Percentiles rank a stretch among this genome's conserved stretches.
Evolutionary conservation across 2,329 filamentous ascomycete genomes (phyloP).

Genomic region (Elsinoe fawcettii): DNA sequence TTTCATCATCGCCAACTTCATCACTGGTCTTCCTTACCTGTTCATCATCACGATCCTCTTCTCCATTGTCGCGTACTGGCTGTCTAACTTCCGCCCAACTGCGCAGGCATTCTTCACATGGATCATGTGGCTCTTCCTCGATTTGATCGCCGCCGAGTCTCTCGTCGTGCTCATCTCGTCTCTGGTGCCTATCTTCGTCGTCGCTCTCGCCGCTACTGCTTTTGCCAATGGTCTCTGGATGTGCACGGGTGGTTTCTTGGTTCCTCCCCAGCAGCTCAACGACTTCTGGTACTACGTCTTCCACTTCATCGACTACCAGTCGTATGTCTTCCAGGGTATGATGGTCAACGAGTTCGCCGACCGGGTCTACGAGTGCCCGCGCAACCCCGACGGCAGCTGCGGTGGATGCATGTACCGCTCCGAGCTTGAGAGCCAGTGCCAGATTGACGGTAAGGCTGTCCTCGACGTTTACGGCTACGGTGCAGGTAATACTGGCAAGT

Average conservation of each 20-base stretch:
- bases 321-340: constrained; percentile 84
- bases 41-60: constrained; percentile 69
- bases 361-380: constrained; percentile 54
- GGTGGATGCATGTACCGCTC: constrained; percentile 62
- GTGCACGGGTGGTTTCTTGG: constrained; percentile 76
- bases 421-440: constrained; percentile 54
- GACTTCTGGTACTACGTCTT: constrained; percentile 82
- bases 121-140: constrained; percentile 78
- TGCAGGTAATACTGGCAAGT: constrained; percentile 54
- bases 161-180: constrained; percentile 69
- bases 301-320: constrained; percentile 81
- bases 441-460: constrained; percentile 64
- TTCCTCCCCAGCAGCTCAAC: constrained; percentile 64
- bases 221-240: constrained; percentile 90
- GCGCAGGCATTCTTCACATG: constrained; percentile 64
- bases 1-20: constrained; percentile 70
- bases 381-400: constrained; percentile 38
- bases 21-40: constrained; percentile 73
- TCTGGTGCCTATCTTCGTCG: constrained; percentile 70
- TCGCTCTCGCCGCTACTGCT: constrained; percentile 68
- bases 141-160: constrained; percentile 72
- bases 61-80: constrained; percentile 69
- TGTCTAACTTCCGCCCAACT: constrained; percentile 63
- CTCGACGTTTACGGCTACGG: constrained; percentile 62
- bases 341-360: constrained; percentile 79